A percentile compares a stretch with the other conserved stretches of the same genome.
phyloP scores from a whole-genome alignment of 768 basidiomycete species.

The Sarcodon aspratus region DNA sequence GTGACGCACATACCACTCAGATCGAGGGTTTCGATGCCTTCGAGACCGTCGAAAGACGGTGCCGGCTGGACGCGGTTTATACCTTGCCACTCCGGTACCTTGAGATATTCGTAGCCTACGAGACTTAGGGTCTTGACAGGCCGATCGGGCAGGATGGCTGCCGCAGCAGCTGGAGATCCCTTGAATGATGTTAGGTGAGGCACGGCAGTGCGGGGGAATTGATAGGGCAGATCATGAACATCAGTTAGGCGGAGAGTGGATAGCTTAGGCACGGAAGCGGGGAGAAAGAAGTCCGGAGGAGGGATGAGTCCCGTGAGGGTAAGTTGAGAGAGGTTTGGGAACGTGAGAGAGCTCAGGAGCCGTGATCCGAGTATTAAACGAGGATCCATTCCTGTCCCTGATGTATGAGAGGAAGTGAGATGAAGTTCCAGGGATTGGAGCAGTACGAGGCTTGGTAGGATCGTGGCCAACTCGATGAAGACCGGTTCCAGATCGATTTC shows the following conservation, averaged over 20 bases:
- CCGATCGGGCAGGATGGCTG: conserved; percentile 46
- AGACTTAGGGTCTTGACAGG: conserved; percentile 47
- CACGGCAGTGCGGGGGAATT: conserved; percentile 29
- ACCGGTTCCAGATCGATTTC: conserved; percentile 14
- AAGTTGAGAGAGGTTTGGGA: conserved; percentile 19
- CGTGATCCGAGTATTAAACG: conserved; percentile 16
- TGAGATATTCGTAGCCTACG: conserved; percentile 45
- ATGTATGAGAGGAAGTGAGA: conserved; percentile 7
- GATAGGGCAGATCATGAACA: conserved; percentile 29
- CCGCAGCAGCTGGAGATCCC: conserved; percentile 48
- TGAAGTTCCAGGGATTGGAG: conserved; percentile 45
- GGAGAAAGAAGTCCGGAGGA: conserved; percentile 25
- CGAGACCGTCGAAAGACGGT: too few relatives aligned
- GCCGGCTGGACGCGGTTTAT: conserved; percentile 31
- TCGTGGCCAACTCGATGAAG: conserved; percentile 18
- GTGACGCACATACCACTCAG: conserved; percentile 49
- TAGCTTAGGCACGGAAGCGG: neutral
- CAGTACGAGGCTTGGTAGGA: conserved; percentile 28
- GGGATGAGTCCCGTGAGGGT: conserved; percentile 21
- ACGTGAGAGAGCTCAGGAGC: conserved; percentile 13
- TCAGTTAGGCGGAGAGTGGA: conserved; percentile 25
- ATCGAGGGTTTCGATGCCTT: conserved; percentile 42
- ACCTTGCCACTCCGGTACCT: conserved; percentile 35
- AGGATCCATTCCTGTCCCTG: conserved; percentile 22
- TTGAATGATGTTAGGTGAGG: conserved; percentile 44